These are phyloP conservation scores for Mimosa bimucronata DNA, from an alignment of 306 rosid genomes.

Conservation along the genomic window DNA sequence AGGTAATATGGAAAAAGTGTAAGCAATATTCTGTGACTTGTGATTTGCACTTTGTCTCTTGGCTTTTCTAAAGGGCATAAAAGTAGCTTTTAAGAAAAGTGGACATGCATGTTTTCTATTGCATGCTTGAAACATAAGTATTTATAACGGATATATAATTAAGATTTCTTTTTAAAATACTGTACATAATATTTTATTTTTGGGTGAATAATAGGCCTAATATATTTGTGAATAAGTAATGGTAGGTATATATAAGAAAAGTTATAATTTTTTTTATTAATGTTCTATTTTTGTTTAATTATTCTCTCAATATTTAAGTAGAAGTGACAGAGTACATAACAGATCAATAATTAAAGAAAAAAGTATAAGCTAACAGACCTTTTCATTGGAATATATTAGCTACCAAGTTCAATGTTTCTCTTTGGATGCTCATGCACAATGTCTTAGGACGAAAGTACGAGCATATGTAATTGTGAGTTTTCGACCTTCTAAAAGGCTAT, in stretches of 20 bases:
- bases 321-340: background rate
- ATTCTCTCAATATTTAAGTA: background rate
- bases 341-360: background rate
- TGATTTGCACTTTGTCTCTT: conserved; percentile 30
- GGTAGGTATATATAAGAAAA: background rate
- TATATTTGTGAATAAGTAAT: background rate
- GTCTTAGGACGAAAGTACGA: background rate
- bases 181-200: background rate
- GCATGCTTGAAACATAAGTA: conserved; percentile 25
- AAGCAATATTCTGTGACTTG: conserved; percentile 23
- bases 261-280: background rate
- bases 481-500: background rate
- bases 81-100: conserved; percentile 34
- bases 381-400: background rate
- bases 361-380: too few relatives aligned
- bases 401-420: conserved; percentile 3
- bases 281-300: background rate
- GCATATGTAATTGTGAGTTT: background rate
- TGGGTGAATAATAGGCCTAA: background rate
- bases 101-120: conserved; percentile 10
- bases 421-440: conserved; percentile 6
- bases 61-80: conserved; percentile 31
- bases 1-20: background rate
- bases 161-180: background rate
- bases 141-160: background rate